Conservation (phyloP, 192 early-diverging fungal species). For the Coemansia interrupta region DNA sequence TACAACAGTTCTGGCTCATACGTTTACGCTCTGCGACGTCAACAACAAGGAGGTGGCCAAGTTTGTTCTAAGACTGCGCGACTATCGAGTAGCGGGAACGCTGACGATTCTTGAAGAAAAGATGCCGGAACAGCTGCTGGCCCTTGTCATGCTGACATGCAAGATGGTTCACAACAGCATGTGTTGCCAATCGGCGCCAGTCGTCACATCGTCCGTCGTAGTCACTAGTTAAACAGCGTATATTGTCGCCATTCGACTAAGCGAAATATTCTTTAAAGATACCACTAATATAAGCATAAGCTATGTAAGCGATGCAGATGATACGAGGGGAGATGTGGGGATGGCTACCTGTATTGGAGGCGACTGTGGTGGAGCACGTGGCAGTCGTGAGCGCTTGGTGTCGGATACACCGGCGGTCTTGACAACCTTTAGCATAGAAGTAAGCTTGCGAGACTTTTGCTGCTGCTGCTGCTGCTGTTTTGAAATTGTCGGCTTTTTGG, state of each 20-base stretch:
- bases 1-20: neutral
- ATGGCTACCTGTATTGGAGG: constrained; percentile 3
- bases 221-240: neutral
- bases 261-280: neutral
- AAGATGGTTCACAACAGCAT: neutral
- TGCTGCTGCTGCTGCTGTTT: constrained; percentile 6
- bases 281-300: neutral
- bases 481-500: neutral
- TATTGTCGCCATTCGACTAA: neutral
- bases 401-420: constrained; percentile 8
- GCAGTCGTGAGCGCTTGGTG: constrained; percentile 2
- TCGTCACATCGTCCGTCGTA: neutral
- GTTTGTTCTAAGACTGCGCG: neutral
- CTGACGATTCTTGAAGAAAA: neutral
- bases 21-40: neutral
- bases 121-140: neutral
- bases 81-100: neutral
- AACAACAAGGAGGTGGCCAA: neutral
- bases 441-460: constrained; percentile 21
- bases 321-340: constrained; percentile 20
- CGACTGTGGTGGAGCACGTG: constrained; percentile 1
- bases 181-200: neutral
- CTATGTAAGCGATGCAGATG: constrained; percentile 12
- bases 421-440: constrained; percentile 43
- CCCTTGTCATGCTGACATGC: neutral